phyloP scores from a whole-genome alignment of 257 asterid species.

The Scutellaria baicalensis region DNA sequence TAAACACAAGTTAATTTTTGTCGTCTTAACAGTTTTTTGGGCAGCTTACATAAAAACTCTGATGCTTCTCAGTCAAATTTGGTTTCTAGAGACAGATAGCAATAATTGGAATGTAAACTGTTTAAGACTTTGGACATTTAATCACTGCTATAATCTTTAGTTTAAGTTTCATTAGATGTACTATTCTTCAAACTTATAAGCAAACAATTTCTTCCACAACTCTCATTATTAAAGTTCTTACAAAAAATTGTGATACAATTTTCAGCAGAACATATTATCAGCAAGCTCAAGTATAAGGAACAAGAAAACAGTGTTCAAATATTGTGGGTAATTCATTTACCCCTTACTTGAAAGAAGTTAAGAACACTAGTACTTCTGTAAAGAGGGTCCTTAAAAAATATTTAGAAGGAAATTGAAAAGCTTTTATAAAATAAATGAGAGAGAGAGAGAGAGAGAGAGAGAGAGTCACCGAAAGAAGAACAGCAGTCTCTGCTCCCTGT shows the following conservation, averaged over 20 bases:
- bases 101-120: neutral
- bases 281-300: neutral
- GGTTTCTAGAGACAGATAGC: no score
- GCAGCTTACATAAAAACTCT: neutral
- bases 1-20: neutral
- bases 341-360: neutral
- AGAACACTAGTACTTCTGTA: neutral
- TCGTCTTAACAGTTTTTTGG: neutral
- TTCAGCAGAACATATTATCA: neutral
- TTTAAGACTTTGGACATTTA: neutral
- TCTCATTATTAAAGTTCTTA: neutral
- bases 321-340: neutral
- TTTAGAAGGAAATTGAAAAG: neutral
- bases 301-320: neutral
- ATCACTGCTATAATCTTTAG: neutral
- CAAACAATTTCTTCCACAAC: neutral
- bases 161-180: neutral
- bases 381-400: neutral
- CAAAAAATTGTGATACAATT: neutral
- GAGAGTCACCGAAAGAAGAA: slow-evolving; percentile 82
- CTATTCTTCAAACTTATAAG: neutral
- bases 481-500: slow-evolving; percentile 97
- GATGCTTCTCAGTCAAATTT: neutral
- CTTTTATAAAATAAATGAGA: neutral
- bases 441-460: neutral